Base-by-base conservation (phyloP, 768 basidiomycete genomes). In the Tricholoma bakamatsutake region DNA sequence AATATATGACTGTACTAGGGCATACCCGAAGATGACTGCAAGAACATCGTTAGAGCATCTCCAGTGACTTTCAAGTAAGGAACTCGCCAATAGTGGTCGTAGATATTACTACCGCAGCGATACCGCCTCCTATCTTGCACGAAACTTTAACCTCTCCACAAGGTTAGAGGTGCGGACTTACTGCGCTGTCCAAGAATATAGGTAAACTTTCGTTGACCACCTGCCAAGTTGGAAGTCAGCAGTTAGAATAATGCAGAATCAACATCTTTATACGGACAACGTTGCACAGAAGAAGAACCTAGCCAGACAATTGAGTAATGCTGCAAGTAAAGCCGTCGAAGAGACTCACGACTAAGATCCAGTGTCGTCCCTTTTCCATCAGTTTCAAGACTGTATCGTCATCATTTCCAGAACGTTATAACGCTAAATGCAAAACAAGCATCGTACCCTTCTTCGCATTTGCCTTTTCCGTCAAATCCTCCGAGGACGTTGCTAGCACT, bases 221-320 rank as follows among this genome's bases (percentile, higher is more conserved):
- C 89, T 90, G 66, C 9, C 17, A 37, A 62, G 1, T 64, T 51
- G 15, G 50, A 60, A 12, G 15, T 49, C 7, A 48, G 31, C n/a
- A 35, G 55, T 15, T 59, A 37, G 15, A 33, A 13, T 31, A 15
- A 31, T 15, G 17, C 9, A 2, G 30, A 35, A 5, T 0, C 13
- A 31, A 21, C 3, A 21, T 28, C 18, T 46, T 6, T 10, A 17
- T 28, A 71, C 87, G 54, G 64, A 89, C 88, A 57, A 97, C 94
- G 67, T 98, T 97, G 55, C 88, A 83, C 1, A 98, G 76, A 2
- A 98, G 79, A 1, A 98, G 78, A 7, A 93, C 89, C 89, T 90
- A 45, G 7, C 31, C 6, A n/a, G 50, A 10, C 1, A 4, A 31
- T 31, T 48, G 30, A 31, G 46, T n/a, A 31, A 30, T 31, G n/a